Percentiles rank a stretch among this genome's conserved stretches.
These are phyloP conservation scores for Stereocaulon alpinum DNA, from an alignment of 495 filamentous ascomycete species.

Conservation along the genomic window DNA sequence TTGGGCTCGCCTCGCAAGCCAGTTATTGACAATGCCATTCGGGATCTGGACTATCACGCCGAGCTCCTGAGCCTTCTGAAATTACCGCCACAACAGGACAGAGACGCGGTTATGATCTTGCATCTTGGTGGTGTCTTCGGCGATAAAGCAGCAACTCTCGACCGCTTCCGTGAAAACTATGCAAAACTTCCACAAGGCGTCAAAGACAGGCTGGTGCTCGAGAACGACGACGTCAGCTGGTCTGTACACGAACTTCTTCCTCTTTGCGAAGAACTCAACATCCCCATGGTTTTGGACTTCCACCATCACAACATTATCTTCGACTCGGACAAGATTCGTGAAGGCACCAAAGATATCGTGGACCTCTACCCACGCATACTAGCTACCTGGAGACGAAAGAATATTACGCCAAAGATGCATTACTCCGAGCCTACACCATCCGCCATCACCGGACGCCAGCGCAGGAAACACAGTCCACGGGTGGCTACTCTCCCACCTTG, in stretches of 20 bases:
- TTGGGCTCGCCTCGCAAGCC: slow-evolving; percentile 65
- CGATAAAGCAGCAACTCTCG: slow-evolving; percentile 71
- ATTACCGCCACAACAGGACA: slow-evolving; percentile 68
- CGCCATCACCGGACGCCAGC: slow-evolving; percentile 63
- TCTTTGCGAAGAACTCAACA: slow-evolving; percentile 84
- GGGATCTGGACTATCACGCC: slow-evolving; percentile 83
- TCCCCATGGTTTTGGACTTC: slow-evolving; percentile 85
- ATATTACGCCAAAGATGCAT: slow-evolving; percentile 92
- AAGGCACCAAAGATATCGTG: slow-evolving; percentile 77
- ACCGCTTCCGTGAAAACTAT: slow-evolving; percentile 77
- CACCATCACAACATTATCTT: slow-evolving; percentile 96
- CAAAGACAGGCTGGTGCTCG: slow-evolving; percentile 75
- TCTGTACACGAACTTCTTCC: slow-evolving; percentile 85
- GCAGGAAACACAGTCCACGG: slow-evolving; percentile 74
- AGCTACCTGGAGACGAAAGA: slow-evolving; percentile 77
- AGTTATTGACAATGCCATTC: slow-evolving; percentile 64
- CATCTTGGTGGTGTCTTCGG: slow-evolving; percentile 92
- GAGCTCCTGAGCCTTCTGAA: slow-evolving; percentile 73
- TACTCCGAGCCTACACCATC: slow-evolving; percentile 71
- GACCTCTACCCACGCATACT: slow-evolving; percentile 61
- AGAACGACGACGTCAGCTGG: slow-evolving; percentile 91
- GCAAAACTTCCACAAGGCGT: slow-evolving; percentile 49
- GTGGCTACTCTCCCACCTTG: slow-evolving; percentile 75
- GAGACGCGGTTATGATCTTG: slow-evolving; percentile 87
- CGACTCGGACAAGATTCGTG: slow-evolving; percentile 57